Evolutionary conservation across 805 yeast species (phyloP).

Genomic region (Maudiozyma bulderi): DNA sequence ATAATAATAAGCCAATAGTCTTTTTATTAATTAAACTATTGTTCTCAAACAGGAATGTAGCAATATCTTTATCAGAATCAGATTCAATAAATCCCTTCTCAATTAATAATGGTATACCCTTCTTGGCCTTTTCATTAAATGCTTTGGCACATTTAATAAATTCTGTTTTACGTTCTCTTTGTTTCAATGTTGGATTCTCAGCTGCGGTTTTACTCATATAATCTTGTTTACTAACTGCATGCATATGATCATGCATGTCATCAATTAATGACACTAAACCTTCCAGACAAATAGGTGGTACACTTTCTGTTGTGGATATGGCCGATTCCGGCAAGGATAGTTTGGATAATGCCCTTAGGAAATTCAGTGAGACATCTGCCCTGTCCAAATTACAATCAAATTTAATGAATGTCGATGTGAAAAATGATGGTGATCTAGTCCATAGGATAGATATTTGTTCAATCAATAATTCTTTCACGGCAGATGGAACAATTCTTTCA

Average conservation of each 20-base stretch:
- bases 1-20: slow-evolving; percentile 74
- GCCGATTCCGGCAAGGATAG: slow-evolving; percentile 85
- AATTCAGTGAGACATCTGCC: slow-evolving; percentile 59
- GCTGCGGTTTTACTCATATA: slow-evolving; percentile 18
- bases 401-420: slow-evolving; percentile 65
- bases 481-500: slow-evolving; percentile 28
- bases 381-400: slow-evolving; percentile 89
- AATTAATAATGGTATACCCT: slow-evolving; percentile 59
- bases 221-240: slow-evolving; percentile 13
- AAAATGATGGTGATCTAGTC: slow-evolving; percentile 71
- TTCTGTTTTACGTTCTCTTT: slow-evolving; percentile 50
- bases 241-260: slow-evolving; percentile 43
- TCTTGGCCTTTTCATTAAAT: slow-evolving; percentile 71
- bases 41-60: slow-evolving; percentile 64
- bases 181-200: slow-evolving; percentile 17
- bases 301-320: slow-evolving; percentile 63
- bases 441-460: slow-evolving; percentile 77
- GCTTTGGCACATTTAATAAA: slow-evolving; percentile 65
- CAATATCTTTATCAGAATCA: slow-evolving; percentile 51
- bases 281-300: slow-evolving; percentile 90
- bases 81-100: slow-evolving; percentile 54
- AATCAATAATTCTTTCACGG: slow-evolving; percentile 68
- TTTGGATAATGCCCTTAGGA: slow-evolving; percentile 63
- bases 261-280: slow-evolving; percentile 67
- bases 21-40: slow-evolving; percentile 82